Evolutionary conservation across 352 stramenopile species (phyloP), one percentile per base, ranked within the genome.

Genomic region (Phytophthora vignae): DNA sequence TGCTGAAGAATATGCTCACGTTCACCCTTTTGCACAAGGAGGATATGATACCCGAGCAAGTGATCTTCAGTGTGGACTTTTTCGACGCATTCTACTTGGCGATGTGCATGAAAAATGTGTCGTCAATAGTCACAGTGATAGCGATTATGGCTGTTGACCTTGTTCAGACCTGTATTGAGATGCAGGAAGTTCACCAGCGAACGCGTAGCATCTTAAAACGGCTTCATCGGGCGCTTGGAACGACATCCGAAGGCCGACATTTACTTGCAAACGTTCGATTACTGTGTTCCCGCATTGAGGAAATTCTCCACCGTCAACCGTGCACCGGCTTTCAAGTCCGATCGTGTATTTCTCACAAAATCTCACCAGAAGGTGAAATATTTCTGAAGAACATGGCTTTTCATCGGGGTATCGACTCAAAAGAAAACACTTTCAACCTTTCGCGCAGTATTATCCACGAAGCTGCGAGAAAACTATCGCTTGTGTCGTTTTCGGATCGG

Each of bases 41-140:
- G 58, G 59, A 66, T 33, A 66, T 49, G 31, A 66, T 66, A 33
- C 59, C 59, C 11, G 59, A 66, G 10, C 59, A 66, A 57, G 59
- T 66, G 14, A 58, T 66, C 19, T 44, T 66, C 21, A 66, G 31
- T 27, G 59, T 66, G 22, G 59, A 66, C 36, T 66, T 66, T 40
- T 66, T 66, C 46, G 59, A 66, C 38, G 59, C 59, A 2, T 46
- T 66, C 10, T 58, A 66, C 14, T 31, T 66, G 8, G 48, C 59
- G 10, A 66, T 58, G 48, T 59, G 48, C 31, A 58, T 66, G 48
- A 49, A 66, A 58, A 58, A 14, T 48, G 8, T 25, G 7, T 58
- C 59, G 15, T 66, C 59, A 46, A 57, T 21, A 22, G 29, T 42
- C 4, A 15, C 48, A 21, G 27, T 49, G n/a, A 21, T 66, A 50